phyloP scores from a whole-genome alignment of 192 early-diverging fungal genomes.

The Coemansia sp. region DNA sequence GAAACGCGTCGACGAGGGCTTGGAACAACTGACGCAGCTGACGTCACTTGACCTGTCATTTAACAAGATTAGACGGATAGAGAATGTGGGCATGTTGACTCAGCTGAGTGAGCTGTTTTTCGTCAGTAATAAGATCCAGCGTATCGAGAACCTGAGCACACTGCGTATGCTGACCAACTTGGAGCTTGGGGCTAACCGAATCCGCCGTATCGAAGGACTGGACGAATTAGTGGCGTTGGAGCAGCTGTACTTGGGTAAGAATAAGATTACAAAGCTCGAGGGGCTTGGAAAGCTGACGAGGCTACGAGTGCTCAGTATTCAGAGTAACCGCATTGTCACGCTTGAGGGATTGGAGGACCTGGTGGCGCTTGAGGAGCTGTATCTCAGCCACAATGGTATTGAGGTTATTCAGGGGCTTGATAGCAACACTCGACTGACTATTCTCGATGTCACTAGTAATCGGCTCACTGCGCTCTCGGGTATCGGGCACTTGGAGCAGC shows the following conservation, averaged over 20 bases:
- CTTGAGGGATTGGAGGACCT: constrained; percentile 75
- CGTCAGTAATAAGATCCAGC: constrained; percentile 89
- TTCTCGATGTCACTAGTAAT: constrained; percentile 89
- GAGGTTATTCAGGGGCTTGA: constrained; percentile 74
- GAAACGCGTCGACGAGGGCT: constrained; percentile 60
- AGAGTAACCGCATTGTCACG: constrained; percentile 83
- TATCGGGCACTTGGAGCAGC: constrained; percentile 61
- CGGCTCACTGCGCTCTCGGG: constrained; percentile 69
- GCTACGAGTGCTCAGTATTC: constrained; percentile 70
- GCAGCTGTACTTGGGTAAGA: constrained; percentile 96
- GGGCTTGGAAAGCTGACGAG: constrained; percentile 63
- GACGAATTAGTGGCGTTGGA: constrained; percentile 77
- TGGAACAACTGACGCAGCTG: constrained; percentile 62
- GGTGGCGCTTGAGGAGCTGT: constrained; percentile 81
- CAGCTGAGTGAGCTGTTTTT: constrained; percentile 81
- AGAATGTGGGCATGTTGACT: constrained; percentile 60
- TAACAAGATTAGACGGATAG: constrained; percentile 88
- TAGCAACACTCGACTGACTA: constrained; percentile 67
- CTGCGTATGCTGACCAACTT: constrained; percentile 75
- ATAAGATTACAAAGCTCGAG: constrained; percentile 87
- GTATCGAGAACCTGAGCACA: constrained; percentile 70
- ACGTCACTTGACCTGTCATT: constrained; percentile 88
- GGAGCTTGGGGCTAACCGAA: constrained; percentile 94
- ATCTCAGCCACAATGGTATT: constrained; percentile 91
- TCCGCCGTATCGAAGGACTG: constrained; percentile 84